Percentiles rank a stretch among this genome's conserved stretches.
phyloP scores from a whole-genome alignment of 108 stramenopile genomes.

The Mediolabrus comicus region DNA sequence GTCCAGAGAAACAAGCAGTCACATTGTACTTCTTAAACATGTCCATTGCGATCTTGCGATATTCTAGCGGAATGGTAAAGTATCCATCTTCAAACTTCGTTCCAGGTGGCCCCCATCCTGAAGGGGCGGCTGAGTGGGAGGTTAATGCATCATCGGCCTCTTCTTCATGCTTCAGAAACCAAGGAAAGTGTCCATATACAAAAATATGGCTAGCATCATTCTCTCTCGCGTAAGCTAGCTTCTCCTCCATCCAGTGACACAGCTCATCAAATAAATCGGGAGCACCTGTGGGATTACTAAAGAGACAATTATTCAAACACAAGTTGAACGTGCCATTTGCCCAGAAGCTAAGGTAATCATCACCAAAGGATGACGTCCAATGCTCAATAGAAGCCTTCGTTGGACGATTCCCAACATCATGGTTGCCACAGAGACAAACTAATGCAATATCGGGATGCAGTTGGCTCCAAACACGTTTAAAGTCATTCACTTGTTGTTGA shows the following conservation, averaged over 20 bases:
- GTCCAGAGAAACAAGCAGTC: slow-evolving; percentile 31
- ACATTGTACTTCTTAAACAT: slow-evolving; percentile 26
- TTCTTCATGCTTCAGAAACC: slow-evolving; percentile 37
- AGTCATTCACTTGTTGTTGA: slow-evolving; percentile 23
- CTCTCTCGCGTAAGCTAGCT: slow-evolving; percentile 14
- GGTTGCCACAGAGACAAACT: slow-evolving; percentile 51
- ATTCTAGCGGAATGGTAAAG: slow-evolving; percentile 21
- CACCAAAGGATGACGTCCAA: slow-evolving; percentile 40
- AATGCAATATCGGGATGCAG: slow-evolving; percentile 43
- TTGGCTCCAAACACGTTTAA: slow-evolving; percentile 30
- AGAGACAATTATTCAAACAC: slow-evolving; percentile 27
- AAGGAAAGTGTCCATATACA: slow-evolving; percentile 31
- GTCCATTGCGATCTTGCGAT: slow-evolving; percentile 27
- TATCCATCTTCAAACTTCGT: slow-evolving; percentile 24
- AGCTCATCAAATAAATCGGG: slow-evolving; percentile 25
- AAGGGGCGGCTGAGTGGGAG: slow-evolving; percentile 7
- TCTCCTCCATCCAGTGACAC: slow-evolving; percentile 22
- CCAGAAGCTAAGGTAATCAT: slow-evolving; percentile 29
- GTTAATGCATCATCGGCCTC: slow-evolving; percentile 22
- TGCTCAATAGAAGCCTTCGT: slow-evolving; percentile 25
- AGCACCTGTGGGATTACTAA: slow-evolving; percentile 18
- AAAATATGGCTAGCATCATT: slow-evolving; percentile 37
- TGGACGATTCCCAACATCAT: slow-evolving; percentile 47
- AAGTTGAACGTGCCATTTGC: slow-evolving; percentile 27
- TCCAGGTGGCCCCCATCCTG: slow-evolving; percentile 28